These are phyloP conservation scores for Gnomoniopsis sp. DNA, from an alignment of 2,329 filamentous ascomycete species.

Conservation along the genomic window DNA sequence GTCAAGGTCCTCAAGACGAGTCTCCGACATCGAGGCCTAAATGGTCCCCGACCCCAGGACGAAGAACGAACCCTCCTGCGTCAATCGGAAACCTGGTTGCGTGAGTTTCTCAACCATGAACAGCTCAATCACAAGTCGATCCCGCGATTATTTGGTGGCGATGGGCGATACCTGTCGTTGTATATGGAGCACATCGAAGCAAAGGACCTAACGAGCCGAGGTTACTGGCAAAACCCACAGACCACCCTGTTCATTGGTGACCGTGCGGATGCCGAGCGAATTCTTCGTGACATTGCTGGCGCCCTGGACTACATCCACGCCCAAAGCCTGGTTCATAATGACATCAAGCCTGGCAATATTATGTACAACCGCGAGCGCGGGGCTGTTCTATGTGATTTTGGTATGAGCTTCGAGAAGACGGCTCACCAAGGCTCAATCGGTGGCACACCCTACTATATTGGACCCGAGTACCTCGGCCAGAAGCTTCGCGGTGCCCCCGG, in stretches of 20 bases:
- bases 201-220: constrained; percentile 47
- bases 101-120: constrained; percentile 55
- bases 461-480: constrained; percentile 56
- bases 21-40: constrained; percentile 23
- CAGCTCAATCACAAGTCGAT: constrained; percentile 55
- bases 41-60: constrained; percentile 43
- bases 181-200: constrained; percentile 62
- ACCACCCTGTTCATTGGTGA: constrained; percentile 45
- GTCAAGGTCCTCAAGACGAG: constrained; percentile 60
- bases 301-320: constrained; percentile 56
- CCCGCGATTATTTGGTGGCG: constrained; percentile 55
- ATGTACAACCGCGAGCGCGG: constrained; percentile 56
- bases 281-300: constrained; percentile 50
- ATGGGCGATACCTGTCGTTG: constrained; percentile 56
- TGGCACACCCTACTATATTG: constrained; percentile 60
- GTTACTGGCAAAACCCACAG: constrained; percentile 41
- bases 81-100: constrained; percentile 58
- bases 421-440: constrained; percentile 38
- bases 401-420: constrained; percentile 48
- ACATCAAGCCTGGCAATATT: constrained; percentile 61
- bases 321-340: constrained; percentile 54
- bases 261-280: constrained; percentile 46
- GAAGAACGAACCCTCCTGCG: constrained; percentile 54
- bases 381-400: constrained; percentile 59
- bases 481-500: constrained; percentile 52